Base-by-base conservation (phyloP, 2,329 filamentous ascomycete species). In the Pezicula radicicola region DNA sequence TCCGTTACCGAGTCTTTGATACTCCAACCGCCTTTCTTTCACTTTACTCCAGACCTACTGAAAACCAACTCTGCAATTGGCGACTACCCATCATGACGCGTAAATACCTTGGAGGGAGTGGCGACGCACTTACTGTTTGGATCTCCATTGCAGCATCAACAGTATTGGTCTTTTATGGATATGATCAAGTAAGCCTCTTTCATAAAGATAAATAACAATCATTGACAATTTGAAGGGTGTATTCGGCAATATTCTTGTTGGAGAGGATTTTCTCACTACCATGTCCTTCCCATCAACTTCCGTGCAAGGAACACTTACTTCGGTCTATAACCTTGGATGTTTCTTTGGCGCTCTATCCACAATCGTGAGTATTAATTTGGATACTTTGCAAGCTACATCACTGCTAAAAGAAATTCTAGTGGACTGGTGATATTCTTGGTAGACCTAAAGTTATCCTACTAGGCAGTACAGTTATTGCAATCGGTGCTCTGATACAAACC, bases 361-460 rank as follows among this genome's bases (percentile, higher is more conserved):
- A 16, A 68, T 75, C 37, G 37, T 40, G 9, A 16, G 37, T 40
- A 7, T 40, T 6, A 8, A 16, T 6, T 40, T 9, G n/a, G 3
- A 40, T 8, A 12, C 15, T n/a, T 4, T 40, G 18, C 37, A n/a
- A 19, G 5, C 37, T 40, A 8, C 25, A 18, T 19, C 9, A 19
- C 3, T 27, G 16, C 13, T 21, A 15, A 30, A 2, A 30, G 28
- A 30, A 30, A 30, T n/a, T 16, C 67, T 69, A 56, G 64, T 80
- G 36, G 55, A 66, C 80, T 35, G 79, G 80, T 9, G 80, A 84
- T 56, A 69, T 73, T 15, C 74, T 84, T 16, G 81, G 81, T 25
- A 74, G 81, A 13, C 75, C 75, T 58, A 72, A 71, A 33, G 78
- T 78, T n/a, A 81, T 84, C 53, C 73, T 83, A 37, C 61, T 77